Base-by-base conservation (phyloP, 2,329 filamentous ascomycete genomes). In the Didymellaceae sp. region DNA sequence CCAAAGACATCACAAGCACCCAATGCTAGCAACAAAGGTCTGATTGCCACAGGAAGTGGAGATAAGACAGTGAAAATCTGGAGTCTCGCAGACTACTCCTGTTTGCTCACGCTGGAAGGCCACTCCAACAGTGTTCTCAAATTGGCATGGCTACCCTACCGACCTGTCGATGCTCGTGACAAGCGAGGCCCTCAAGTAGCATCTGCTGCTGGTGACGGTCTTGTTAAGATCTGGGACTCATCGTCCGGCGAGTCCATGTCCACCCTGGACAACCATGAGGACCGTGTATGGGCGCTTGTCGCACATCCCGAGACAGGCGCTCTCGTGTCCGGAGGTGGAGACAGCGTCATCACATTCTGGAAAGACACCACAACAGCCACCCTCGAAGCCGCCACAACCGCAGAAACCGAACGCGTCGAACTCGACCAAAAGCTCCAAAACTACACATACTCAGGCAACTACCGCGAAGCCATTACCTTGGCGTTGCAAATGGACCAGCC, bases 1-100 rank as follows among this genome's bases (percentile, higher is more conserved):
- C 92, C 92, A 1, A 83, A 85, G 48, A 83, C 88, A 49, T 89
- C 88, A 17, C 90, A 92, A 0, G 52, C 63, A 8, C 57, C 69
- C 16, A 66, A 64, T 7, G 89, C 88, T 41, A 79, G 78, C 20
- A 87, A 85, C 45, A 90, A 90, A 68, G 93, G 93, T 2, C 81
- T 96, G 35, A 80, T 96, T 10, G 82, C 96, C 21, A 97, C 94
- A 0, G 94, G 91, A 26, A 95, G 90, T 62, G 94, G 93, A 66
- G 94, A 99, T 74, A 97, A 97, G 76, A 97, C 91, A 0, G 84
- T 97, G 66, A 95, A 96, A 72, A 82, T 99, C 8, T 99, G 95
- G 95, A 97, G 85, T 70, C 78, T 99, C 55, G 83, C 87, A 2
- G 92, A 96, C 74, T 99, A 97, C 75, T 90, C 86, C 59, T 99